Evolutionary conservation across 2,329 filamentous ascomycete species (phyloP), one percentile per base, ranked within the genome.

Genomic region (Incumbomyces delicatus): DNA sequence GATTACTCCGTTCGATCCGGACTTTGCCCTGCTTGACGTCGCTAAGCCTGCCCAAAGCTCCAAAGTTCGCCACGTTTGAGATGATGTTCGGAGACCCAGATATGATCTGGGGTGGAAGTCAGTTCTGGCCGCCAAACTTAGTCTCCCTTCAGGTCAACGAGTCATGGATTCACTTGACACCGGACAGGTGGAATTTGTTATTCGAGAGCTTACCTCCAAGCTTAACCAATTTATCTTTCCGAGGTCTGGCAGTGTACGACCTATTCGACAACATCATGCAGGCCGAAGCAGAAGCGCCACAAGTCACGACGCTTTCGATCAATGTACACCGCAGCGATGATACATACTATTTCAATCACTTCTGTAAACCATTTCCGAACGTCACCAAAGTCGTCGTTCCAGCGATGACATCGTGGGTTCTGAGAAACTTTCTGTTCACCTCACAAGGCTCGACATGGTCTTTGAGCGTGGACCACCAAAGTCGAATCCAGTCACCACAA

Each of bases 1-100:
- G 64, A 3, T 63, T 81, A 12, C 71, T 75, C 51, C 70, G 70
- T 40, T 69, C 74, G 0, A 59, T 78, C 6, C 63, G 63, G n/a
- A 60, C 66, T 22, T 65, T 81, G 16, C 32, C 56, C 2, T 60
- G 63, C 6, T 63, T 81, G 5, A 57, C 58, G 5, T 60, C 61
- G 2, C 63, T 81, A 7, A 65, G 63, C 40, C 64, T 77, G 13
- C 73, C 72, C 1, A 46, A 44, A 18, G 40, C 48, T 34, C 48
- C 34, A 29, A 36, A 33, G 6, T n/a, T 18, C 22, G 22, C 4
- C 22, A 27, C 4, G 5, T 20, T 38, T 18, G 10, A 42, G 13
- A 12, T 20, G 13, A 41, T n/a, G 41, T 17, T 18, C 10, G n/a
- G 12, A 20, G 44, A 37, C 39, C 32, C 31, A 20, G 6, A n/a